Percentiles rank a stretch among this genome's conserved stretches.
phyloP scores from a whole-genome alignment of 1,139 yeast species.

The Arxiozyma bovina region DNA sequence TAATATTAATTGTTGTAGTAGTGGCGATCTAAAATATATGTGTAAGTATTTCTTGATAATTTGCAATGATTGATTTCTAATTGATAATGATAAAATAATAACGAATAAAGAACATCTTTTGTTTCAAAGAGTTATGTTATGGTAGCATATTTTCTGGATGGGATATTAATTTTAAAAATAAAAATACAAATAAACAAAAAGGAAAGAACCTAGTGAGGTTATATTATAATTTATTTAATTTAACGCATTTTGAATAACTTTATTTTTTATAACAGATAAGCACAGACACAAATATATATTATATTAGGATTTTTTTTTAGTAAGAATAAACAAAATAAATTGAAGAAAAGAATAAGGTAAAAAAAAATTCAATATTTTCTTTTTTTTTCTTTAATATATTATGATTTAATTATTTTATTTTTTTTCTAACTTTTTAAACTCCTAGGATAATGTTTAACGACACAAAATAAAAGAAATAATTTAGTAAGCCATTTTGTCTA shows the following conservation, averaged over 20 bases:
- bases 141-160: background rate
- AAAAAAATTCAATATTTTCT: constrained; percentile 2
- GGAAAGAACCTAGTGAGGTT: constrained; percentile 3
- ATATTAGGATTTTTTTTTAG: background rate
- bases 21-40: background rate
- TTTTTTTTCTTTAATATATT: constrained; percentile 9
- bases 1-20: background rate
- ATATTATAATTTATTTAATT: background rate
- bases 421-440: background rate
- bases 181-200: background rate
- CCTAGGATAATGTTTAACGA: background rate
- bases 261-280: too few relatives aligned
- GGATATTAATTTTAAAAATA: background rate
- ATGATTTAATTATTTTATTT: background rate
- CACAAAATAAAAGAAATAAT: constrained; percentile 6
- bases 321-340: background rate
- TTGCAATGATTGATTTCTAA: background rate
- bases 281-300: background rate
- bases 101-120: background rate
- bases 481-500: constrained; percentile 20
- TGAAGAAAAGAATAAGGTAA: constrained; percentile 2
- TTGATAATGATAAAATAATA: background rate
- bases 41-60: background rate
- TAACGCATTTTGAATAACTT: constrained; percentile 8
- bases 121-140: background rate